phyloP scores from a whole-genome alignment of 768 basidiomycete genomes.

The Tylopilus rubrobrunneus region DNA sequence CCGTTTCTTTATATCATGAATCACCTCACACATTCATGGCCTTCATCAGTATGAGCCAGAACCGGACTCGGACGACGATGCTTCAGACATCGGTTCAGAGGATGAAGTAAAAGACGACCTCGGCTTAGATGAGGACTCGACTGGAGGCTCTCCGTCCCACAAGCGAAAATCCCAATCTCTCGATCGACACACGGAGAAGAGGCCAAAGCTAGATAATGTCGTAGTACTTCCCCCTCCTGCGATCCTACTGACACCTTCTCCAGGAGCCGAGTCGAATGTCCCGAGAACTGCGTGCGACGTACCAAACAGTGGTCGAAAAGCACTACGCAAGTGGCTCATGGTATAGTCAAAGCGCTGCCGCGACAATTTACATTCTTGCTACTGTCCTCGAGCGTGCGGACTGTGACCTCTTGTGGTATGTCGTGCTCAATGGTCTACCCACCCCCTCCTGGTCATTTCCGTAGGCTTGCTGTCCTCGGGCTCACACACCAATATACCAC shows the following conservation, averaged over 20 bases:
- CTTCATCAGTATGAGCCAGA: constrained; percentile 69
- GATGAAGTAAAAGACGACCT: constrained; percentile 42
- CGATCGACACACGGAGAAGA: constrained; percentile 46
- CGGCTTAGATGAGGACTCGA: constrained; percentile 39
- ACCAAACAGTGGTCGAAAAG: constrained; percentile 65
- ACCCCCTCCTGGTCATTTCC: constrained; percentile 3
- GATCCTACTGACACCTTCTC: constrained; percentile 1
- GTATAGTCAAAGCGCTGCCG: constrained; percentile 86
- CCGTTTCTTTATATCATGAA: not conserved
- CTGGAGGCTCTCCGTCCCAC: constrained; percentile 34
- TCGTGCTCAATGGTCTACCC: not conserved
- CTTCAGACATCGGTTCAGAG: constrained; percentile 43
- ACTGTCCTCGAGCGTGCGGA: constrained; percentile 89
- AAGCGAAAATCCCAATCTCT: constrained; percentile 49
- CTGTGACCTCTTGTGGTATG: constrained; percentile 89
- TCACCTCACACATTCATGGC: constrained; percentile 6
- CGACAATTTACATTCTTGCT: constrained; percentile 85
- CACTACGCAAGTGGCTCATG: constrained; percentile 85
- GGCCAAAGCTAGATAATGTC: constrained; percentile 53
- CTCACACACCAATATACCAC: constrained; percentile 90
- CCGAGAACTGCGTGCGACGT: constrained; percentile 62
- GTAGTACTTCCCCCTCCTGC: constrained; percentile 7
- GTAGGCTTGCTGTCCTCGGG: constrained; percentile 88
- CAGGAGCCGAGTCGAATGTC: constrained; percentile 58
- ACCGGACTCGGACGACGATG: constrained; percentile 58